Conservation (phyloP, 2,329 filamentous ascomycete genomes). For the Escovopsis sp. region DNA sequence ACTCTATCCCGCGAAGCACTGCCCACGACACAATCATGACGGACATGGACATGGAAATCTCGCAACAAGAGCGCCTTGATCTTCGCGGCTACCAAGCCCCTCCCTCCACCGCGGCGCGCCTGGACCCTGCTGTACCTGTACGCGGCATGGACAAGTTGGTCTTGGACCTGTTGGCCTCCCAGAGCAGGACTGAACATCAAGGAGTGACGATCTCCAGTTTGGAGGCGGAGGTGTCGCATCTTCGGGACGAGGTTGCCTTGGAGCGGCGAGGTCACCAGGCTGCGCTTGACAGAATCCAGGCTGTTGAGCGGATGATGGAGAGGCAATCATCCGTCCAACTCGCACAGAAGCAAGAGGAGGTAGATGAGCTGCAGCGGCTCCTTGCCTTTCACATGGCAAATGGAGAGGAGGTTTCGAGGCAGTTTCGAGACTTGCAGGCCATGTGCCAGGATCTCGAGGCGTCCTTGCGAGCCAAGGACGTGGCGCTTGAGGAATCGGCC, state of each 20-base stretch:
- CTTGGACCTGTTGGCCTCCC: not conserved
- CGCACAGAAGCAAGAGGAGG: not conserved
- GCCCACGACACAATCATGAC: no score
- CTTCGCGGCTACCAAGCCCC: no score
- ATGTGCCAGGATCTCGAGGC: conserved; percentile 1
- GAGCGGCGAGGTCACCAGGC: not conserved
- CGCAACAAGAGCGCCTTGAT: no score
- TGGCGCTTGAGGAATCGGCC: not conserved
- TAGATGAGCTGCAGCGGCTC: not conserved
- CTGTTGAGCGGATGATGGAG: not conserved
- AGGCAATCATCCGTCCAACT: not conserved
- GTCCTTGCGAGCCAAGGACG: not conserved
- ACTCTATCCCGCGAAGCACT: no score
- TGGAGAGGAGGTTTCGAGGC: conserved; percentile 1
- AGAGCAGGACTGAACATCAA: not conserved
- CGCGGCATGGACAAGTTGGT: not conserved
- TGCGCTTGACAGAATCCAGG: not conserved
- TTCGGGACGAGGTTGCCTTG: not conserved
- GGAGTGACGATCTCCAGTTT: not conserved
- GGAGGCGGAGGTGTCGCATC: not conserved
- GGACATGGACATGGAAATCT: no score
- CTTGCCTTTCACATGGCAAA: conserved; percentile 3
- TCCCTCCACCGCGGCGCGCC: no score
- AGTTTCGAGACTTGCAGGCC: conserved; percentile 1
- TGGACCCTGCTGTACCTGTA: no score